These are phyloP conservation scores for Apiospora aurea DNA, from an alignment of 2,329 filamentous ascomycete species.

Conservation along the genomic window DNA sequence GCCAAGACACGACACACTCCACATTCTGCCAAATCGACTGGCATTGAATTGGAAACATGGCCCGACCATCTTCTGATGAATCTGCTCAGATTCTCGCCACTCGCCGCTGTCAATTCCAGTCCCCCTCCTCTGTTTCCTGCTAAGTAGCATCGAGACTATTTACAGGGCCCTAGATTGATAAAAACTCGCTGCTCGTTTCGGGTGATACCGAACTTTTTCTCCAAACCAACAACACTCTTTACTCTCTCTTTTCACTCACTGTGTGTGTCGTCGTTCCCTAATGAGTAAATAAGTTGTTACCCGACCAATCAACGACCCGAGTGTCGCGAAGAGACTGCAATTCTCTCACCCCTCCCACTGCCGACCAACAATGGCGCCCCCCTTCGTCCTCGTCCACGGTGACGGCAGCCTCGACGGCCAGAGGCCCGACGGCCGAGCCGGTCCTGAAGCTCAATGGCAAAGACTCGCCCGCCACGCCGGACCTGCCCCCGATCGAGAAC, in stretches of 20 bases:
- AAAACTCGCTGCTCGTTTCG: not conserved
- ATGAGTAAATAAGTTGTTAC: not conserved
- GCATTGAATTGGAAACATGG: constrained; percentile 17
- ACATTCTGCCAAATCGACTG: constrained; percentile 8
- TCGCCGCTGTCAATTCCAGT: not conserved
- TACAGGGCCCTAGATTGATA: constrained; percentile 13
- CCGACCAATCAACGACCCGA: constrained; percentile 12
- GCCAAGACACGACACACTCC: constrained; percentile 21
- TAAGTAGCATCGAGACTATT: not conserved
- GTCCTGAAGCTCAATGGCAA: constrained; percentile 34
- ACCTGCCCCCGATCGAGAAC: constrained; percentile 47
- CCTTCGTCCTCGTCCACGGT: constrained; percentile 38
- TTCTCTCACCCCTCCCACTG: not conserved
- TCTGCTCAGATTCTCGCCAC: constrained; percentile 21
- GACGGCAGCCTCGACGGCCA: constrained; percentile 34
- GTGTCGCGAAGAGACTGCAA: constrained; percentile 1
- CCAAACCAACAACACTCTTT: constrained; percentile 1
- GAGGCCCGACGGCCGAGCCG: constrained; percentile 18
- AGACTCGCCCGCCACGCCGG: constrained; percentile 34
- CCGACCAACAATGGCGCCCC: constrained; percentile 36
- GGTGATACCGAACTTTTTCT: not conserved
- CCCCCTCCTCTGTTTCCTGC: constrained; percentile 14
- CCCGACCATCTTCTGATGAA: constrained; percentile 20
- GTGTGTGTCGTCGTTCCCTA: not conserved
- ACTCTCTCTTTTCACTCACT: not conserved